Evolutionary conservation across 2,329 filamentous ascomycete genomes (phyloP), one percentile per base, ranked within the genome.

Genomic region (Spiromastix sp.): DNA sequence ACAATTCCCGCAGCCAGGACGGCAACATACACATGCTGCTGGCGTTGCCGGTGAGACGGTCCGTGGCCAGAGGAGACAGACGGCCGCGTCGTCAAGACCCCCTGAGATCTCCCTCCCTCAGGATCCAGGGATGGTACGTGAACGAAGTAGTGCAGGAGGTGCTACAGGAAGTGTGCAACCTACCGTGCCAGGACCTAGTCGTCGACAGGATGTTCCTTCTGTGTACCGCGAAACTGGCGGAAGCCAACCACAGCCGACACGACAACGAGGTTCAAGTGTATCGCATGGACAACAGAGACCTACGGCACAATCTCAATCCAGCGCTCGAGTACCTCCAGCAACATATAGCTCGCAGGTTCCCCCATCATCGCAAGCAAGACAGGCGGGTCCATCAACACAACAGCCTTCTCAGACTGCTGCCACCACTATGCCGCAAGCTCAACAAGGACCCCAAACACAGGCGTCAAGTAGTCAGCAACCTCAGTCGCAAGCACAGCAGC

Each of bases 21-120:
- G 38, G 21, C 53, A 54, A 40, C 44, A 53, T 32, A 54, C 69
- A 60, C 63, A 65, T 63, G 66, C 66, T 64, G 65, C 63, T 51
- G 56, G 56, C 42, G 54, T 54, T 58, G 55, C 54, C 40, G 50
- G 45, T 29, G 57, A 57, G 13, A 43, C 26, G 18, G n/a, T 24
- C 7, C 42, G 44, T 45, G 46, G 41, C 43, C 55, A 48, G 47
- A 55, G 44, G 22, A 44, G 50, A 38, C 39, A 37, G 21, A 32
- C 18, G 21, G 22, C 16, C 10, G 28, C 9, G 16, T 27, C 31
- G 10, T 33, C 38, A 13, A 30, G 33, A 21, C 40, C 38, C 11
- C 39, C 34, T 26, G 39, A 32, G 26, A 25, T 40, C 32, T 27
- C 25, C 15, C 31, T 30, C 18, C 39, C 35, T 17, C 42, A 40